Evolutionary conservation across 2,329 filamentous ascomycete species (phyloP), one percentile per base, ranked within the genome.

Genomic region (Trichoderma arundinaceum): DNA sequence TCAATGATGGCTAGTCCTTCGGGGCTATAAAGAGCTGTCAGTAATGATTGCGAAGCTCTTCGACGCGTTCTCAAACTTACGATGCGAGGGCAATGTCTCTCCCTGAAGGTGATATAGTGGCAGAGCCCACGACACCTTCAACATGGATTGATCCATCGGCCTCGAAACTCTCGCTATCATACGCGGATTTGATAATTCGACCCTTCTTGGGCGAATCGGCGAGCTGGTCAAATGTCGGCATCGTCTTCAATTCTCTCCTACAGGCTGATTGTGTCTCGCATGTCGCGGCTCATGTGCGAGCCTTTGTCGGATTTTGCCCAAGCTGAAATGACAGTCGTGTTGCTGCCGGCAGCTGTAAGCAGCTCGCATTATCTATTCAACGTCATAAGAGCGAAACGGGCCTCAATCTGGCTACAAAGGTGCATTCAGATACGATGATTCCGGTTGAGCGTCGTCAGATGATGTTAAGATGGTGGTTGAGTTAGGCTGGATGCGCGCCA

Each of bases 1-100:
- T 97, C 94, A 73, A 97, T 94, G 71, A 97, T 92, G 74, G 94
- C 90, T 64, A 97, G 84, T 53, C 94, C 94, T 73, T 95, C 90
- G 61, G 92, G 92, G 58, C 88, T 90, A 69, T 19, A 61, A 6
- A 15, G 7, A 41, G 44, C 5, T 32, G 52, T 67, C 63, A 67
- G 56, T 32, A 41, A 15, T 1, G 12, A 8, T 32, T 51, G 12
- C 44, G 66, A 49, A 62, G 53, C 58, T 8, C 22, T 15, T 17
- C 15, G 56, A 44, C 57, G 56, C 39, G 49, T 56, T 13, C 35
- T 35, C 46, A 65, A 65, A 79, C 84, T 78, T 73, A 86, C 84
- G 92, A 96, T 63, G 93, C 94, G 69, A 97, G 83, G 41, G 94
- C 94, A 65, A 97, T 88, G 79, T 97, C 94, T 72, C 94, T 87